These are phyloP conservation scores for Meredithiella fracta DNA, from an alignment of 2,329 filamentous ascomycete genomes.

Conservation along the genomic window DNA sequence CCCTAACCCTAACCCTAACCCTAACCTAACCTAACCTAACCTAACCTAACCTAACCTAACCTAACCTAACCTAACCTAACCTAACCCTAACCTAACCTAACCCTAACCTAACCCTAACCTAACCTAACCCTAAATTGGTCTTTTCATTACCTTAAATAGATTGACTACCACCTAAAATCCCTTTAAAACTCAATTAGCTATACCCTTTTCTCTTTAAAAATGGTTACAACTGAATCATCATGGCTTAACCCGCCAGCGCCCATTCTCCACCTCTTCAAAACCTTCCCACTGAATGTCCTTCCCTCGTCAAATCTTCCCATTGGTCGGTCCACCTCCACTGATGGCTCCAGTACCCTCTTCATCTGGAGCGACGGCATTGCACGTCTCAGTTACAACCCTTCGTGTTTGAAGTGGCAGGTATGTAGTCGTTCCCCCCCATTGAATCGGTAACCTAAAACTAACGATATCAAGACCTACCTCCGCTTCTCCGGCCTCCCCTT, in stretches of 20 bases:
- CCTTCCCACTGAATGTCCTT: conserved; percentile 64
- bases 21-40: not conserved
- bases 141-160: no score
- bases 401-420: conserved; percentile 94
- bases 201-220: not conserved
- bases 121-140: not conserved
- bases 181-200: not conserved
- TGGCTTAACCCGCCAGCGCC: conserved; percentile 52
- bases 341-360: conserved; percentile 43
- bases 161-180: not conserved
- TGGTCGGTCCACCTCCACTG: conserved; percentile 29
- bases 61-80: not conserved
- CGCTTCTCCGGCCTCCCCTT: conserved; percentile 58
- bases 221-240: not conserved
- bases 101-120: not conserved
- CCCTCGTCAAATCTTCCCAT: conserved; percentile 57
- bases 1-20: not conserved
- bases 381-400: conserved; percentile 71
- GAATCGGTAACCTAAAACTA: not conserved
- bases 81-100: not conserved
- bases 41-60: not conserved
- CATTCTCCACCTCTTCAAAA: conserved; percentile 68
- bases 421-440: conserved; percentile 18
- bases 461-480: conserved; percentile 51
- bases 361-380: conserved; percentile 54